Base-by-base conservation (phyloP, 805 yeast genomes). In the Candida oleophila region DNA sequence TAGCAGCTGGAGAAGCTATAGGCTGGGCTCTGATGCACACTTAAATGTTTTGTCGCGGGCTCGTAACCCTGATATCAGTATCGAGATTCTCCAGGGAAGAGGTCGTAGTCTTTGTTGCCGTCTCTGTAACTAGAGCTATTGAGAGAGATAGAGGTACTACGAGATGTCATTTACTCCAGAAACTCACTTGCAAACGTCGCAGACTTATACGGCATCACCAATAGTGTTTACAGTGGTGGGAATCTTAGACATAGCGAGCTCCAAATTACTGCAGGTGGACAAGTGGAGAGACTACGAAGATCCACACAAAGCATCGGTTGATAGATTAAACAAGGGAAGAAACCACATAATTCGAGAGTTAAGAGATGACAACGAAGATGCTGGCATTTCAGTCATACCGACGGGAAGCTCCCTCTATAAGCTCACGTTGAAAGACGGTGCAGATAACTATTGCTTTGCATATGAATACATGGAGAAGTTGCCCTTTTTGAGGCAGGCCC, bases 241-340 rank as follows among this genome's bases (percentile, higher is more conserved):
- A 51, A 57, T 84, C 0, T 74, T 73, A 53, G 82, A 85, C 62
- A 67, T 79, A 1, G 68, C 83, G 4, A 69, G 62, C 25, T 79
- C 89, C 0, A 65, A 68, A 18, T 57, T 78, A 18, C 62, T 69
- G n/a, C 81, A 79, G 51, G 55, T 83, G 2, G 92, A 85, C 50
- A 77, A 73, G 4, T 66, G 86, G 61, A 66, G 65, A 19, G 74
- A 74, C 30, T 62, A 66, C 43, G 64, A 76, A n/a, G 82, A 85
- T 54, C 80, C 82, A 1, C 81, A 78, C 50, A 73, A 70, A n/a
- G 82, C 78, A 2, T 78, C 78, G 14, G 81, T 79, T 2, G 92
- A 85, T 60, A 63, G 84, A 21, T 60, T 83, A 38, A 62, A 59
- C 21, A 44, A 44, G n/a, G 51, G 42, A 22, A 52, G 52, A 42